Evolutionary conservation across 2,329 filamentous ascomycete species (phyloP).

Genomic region (Botrytis tulipae): DNA sequence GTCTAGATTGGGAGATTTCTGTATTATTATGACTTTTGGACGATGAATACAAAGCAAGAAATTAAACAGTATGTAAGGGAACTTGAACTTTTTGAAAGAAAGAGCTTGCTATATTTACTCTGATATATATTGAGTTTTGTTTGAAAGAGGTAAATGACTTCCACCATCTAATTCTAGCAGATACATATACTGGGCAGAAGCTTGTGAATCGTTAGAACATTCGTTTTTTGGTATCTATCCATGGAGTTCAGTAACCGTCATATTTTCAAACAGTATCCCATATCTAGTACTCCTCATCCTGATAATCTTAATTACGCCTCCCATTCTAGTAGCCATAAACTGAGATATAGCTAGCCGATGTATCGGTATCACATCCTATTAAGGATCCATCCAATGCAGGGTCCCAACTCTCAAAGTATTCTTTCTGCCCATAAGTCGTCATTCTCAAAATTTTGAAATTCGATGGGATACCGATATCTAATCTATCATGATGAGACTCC

Average conservation of each 20-base stretch:
- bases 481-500: neutral
- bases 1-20: neutral
- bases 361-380: conserved; percentile 29
- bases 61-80: too few species aligned
- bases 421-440: neutral
- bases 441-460: neutral
- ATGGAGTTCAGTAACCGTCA: neutral
- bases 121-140: conserved; percentile 36
- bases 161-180: conserved; percentile 30
- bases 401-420: conserved; percentile 23
- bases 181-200: conserved; percentile 44
- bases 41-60: neutral
- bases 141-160: conserved; percentile 28
- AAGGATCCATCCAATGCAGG: conserved; percentile 27
- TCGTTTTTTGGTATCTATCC: conserved; percentile 45
- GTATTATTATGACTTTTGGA: neutral
- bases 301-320: conserved; percentile 45
- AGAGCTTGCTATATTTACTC: conserved; percentile 28
- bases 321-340: conserved; percentile 44
- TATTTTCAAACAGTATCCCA: neutral
- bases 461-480: too few species aligned
- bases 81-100: neutral
- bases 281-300: conserved; percentile 39
- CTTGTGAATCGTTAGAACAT: conserved; percentile 44
- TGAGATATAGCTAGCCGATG: conserved; percentile 28